Conservation (phyloP, 176 grass and related monocot genomes). For the Lolium perenne region DNA sequence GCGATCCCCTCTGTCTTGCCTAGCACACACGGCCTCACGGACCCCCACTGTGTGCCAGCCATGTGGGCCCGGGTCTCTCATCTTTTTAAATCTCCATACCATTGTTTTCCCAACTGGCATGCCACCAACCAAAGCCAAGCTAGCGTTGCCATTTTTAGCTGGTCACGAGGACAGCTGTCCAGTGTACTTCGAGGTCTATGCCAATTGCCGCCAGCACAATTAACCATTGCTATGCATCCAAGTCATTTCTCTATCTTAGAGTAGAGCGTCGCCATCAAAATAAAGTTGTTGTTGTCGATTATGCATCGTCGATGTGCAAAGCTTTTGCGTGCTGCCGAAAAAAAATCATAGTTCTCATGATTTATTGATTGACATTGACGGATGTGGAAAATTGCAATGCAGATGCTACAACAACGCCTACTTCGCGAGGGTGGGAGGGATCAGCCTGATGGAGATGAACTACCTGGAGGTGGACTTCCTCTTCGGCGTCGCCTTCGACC, state of each 20-base stretch:
- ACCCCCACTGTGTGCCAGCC: not conserved
- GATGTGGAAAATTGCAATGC: not conserved
- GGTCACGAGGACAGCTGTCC: slow-evolving; percentile 64
- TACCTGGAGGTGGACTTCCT: slow-evolving; percentile 97
- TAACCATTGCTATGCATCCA: not conserved
- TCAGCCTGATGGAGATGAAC: slow-evolving; percentile 96
- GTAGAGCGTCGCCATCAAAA: not conserved
- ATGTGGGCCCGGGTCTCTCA: slow-evolving; percentile 16
- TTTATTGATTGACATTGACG: not conserved
- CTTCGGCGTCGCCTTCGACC: slow-evolving; percentile 91
- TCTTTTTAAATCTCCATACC: slow-evolving; percentile 2
- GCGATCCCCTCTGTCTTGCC: slow-evolving; percentile 34
- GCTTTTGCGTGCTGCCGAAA: not conserved
- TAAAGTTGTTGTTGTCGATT: not conserved
- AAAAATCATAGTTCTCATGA: not conserved
- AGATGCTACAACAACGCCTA: slow-evolving; percentile 99
- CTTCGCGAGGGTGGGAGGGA: slow-evolving; percentile 93
- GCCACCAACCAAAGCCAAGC: slow-evolving; percentile 39
- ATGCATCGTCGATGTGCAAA: not conserved
- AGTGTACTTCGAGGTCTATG: slow-evolving; percentile 35
- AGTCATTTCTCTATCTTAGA: not conserved
- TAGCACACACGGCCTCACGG: slow-evolving; percentile 30
- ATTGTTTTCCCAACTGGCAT: slow-evolving; percentile 51
- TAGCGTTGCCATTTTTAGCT: slow-evolving; percentile 41
- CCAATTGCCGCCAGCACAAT: slow-evolving; percentile 39